phyloP scores from a whole-genome alignment of 768 basidiomycete genomes.

The Collybia sordida region DNA sequence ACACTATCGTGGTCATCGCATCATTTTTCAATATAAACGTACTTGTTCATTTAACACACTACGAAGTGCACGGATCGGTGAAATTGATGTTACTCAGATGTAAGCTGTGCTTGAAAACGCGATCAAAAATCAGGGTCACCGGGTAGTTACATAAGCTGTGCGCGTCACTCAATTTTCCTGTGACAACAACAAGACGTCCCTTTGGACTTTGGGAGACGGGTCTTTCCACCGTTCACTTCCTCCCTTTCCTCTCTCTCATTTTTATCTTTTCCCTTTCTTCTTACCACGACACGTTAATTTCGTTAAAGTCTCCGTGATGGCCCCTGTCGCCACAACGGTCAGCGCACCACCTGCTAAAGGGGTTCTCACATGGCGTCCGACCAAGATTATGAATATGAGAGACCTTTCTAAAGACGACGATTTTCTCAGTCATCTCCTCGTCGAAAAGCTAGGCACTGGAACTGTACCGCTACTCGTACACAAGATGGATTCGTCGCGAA shows the following conservation, averaged over 20 bases:
- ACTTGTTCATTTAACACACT: background rate
- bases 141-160: constrained; percentile 21
- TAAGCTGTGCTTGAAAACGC: background rate
- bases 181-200: constrained; percentile 14
- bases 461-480: constrained; percentile 80
- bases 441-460: constrained; percentile 86
- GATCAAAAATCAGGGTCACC: constrained; percentile 1
- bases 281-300: constrained; percentile 12
- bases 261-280: constrained; percentile 14
- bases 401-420: constrained; percentile 91
- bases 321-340: constrained; percentile 24
- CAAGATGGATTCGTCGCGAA: constrained; percentile 82
- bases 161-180: constrained; percentile 15
- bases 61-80: constrained; percentile 9
- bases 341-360: constrained; percentile 20
- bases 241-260: constrained; percentile 14
- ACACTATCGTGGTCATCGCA: background rate
- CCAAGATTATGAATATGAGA: constrained; percentile 88
- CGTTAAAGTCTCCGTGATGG: constrained; percentile 20
- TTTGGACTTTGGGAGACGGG: constrained; percentile 1
- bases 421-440: constrained; percentile 85
- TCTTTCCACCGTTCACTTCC: constrained; percentile 3
- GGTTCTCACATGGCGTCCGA: constrained; percentile 67
- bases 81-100: too few relatives aligned
- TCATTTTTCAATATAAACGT: too few relatives aligned